Evolutionary conservation across 2,329 filamentous ascomycete species (phyloP).

Genomic region (Talaromyces piceae): DNA sequence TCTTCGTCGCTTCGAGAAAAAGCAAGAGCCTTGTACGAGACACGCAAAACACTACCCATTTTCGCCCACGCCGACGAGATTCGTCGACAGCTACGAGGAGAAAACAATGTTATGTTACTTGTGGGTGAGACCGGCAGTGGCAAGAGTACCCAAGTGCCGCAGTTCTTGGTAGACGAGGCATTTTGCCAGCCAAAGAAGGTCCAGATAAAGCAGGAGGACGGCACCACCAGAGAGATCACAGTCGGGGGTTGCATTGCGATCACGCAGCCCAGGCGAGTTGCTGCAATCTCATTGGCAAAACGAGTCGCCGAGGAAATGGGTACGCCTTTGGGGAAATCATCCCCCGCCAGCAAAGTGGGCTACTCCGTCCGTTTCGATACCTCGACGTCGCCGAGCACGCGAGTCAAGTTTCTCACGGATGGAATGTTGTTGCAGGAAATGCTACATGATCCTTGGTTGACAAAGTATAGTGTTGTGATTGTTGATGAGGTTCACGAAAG

Average conservation of each 20-base stretch:
- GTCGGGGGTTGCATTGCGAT: constrained; percentile 82
- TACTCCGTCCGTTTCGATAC: constrained; percentile 96
- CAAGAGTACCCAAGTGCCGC: constrained; percentile 93
- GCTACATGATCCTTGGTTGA: constrained; percentile 71
- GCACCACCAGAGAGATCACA: constrained; percentile 35
- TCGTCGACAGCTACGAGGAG: constrained; percentile 52
- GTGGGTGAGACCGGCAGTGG: constrained; percentile 93
- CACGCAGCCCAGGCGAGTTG: constrained; percentile 88
- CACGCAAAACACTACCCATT: constrained; percentile 68
- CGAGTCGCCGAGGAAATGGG: constrained; percentile 82
- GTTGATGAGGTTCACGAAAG: constrained; percentile 97
- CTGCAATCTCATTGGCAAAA: constrained; percentile 81
- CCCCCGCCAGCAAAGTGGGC: constrained; percentile 62
- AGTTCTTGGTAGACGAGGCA: constrained; percentile 70
- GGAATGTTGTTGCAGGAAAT: constrained; percentile 95
- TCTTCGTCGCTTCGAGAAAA: constrained; percentile 32
- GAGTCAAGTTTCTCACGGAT: constrained; percentile 90
- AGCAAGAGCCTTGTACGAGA: constrained; percentile 40
- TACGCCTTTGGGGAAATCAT: constrained; percentile 52
- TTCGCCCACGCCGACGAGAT: constrained; percentile 69
- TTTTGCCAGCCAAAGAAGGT: constrained; percentile 65
- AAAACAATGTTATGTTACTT: constrained; percentile 66
- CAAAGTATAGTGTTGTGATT: constrained; percentile 79
- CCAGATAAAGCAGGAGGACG: constrained; percentile 32
- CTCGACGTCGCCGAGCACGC: constrained; percentile 69